Base-by-base conservation (phyloP, 2,329 filamentous ascomycete species). In the Bipolaris gigantea region DNA sequence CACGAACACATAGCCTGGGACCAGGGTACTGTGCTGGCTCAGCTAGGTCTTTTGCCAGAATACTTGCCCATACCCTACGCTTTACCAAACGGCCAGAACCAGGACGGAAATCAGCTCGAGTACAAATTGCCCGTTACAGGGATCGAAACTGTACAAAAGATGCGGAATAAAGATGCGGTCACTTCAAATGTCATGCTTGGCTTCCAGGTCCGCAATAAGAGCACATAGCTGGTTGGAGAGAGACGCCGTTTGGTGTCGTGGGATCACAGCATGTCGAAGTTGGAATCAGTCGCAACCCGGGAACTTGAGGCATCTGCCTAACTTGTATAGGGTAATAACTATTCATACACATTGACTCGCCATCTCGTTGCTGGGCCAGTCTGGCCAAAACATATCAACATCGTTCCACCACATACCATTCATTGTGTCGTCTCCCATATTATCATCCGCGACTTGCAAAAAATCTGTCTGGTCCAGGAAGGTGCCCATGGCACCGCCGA, bases 1-100 rank as follows among this genome's bases (percentile, higher is more conserved):
- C 85, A 88, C 60, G 86, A 89, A 64, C 85, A 89, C 58, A 88
- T 89, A 38, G 74, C 80, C 7, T 89, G 86, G 85, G 86, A 89
- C 56, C 85, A 88, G 66, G 81, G 78, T 0, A 85, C 82, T 0
- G 79, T 84, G 1, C 72, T 89, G 3, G 69, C 77, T 2, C 86
- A 89, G 65, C 71, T 87, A 1, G 85, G 83, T 1, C 68, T 87
- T 10, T 66, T 89, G 47, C 85, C 84, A 0, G 80, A 88, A 45
- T 88, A 85, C 58, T 76, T 89, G 0, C 84, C 85, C 0, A 88
- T 84, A 55, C 85, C 85, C 6, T 41, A 62, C 36, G 33, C 55
- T 10, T 38, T 62, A 13, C 57, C 53, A 19, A 48, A 53, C 30
- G 0, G 74, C 13, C 62, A 62, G 21, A 70, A 77, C 0, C 65